These are phyloP conservation scores for Alternaria novae-zelandiae DNA, from an alignment of 2,329 filamentous ascomycete genomes.

Conservation along the genomic window DNA sequence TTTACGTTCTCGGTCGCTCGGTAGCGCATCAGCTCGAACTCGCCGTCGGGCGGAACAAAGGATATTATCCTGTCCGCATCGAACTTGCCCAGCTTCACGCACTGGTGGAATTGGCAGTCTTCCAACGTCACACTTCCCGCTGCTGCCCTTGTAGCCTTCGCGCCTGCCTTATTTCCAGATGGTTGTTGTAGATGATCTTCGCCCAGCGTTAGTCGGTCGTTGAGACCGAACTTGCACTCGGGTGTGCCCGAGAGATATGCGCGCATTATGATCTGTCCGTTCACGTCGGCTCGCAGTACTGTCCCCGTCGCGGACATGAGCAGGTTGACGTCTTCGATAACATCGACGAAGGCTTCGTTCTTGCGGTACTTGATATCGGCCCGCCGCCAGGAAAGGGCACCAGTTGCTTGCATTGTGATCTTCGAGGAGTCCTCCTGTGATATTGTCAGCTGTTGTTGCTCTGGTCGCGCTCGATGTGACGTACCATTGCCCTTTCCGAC, in stretches of 20 bases:
- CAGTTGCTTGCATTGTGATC: slow-evolving; percentile 99
- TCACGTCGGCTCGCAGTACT: slow-evolving; percentile 93
- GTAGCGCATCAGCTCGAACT: slow-evolving; percentile 99
- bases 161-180: slow-evolving; percentile 77
- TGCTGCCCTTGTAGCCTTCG: slow-evolving; percentile 92
- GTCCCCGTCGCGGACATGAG: slow-evolving; percentile 98
- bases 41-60: slow-evolving; percentile 94
- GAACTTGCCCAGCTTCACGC: slow-evolving; percentile 96
- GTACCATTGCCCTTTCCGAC: slow-evolving; percentile 73
- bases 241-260: slow-evolving; percentile 95
- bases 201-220: slow-evolving; percentile 92
- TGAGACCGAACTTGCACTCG: slow-evolving; percentile 98
- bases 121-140: slow-evolving; percentile 95
- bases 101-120: slow-evolving; percentile 99
- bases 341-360: slow-evolving; percentile 98
- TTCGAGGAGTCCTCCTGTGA: slow-evolving; percentile 83
- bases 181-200: slow-evolving; percentile 63
- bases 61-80: slow-evolving; percentile 96
- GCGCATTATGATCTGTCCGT: slow-evolving; percentile 97
- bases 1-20: slow-evolving; percentile 98
- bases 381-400: slow-evolving; percentile 94
- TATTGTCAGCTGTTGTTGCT: slow-evolving; percentile 20
- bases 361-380: slow-evolving; percentile 99
- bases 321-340: slow-evolving; percentile 98
- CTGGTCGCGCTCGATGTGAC: background rate